Evolutionary conservation across 2,329 filamentous ascomycete genomes (phyloP).

Genomic region (Ophiocordyceps sinensis): DNA sequence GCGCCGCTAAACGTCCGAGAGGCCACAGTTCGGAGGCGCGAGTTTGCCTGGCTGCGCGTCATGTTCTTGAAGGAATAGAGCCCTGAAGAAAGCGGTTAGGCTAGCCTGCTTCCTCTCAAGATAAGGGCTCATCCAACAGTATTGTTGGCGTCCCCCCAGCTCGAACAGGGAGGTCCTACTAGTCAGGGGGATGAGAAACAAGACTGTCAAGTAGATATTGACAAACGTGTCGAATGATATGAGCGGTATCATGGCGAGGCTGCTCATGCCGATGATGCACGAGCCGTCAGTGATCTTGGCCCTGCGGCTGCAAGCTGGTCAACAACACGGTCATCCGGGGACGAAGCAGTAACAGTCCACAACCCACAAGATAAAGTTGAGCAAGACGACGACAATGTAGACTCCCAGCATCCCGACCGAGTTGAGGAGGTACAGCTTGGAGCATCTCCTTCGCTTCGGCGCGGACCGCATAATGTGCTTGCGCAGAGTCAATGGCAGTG

Average conservation of each 20-base stretch:
- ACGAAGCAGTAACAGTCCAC: neutral
- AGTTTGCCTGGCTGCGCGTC: conserved; percentile 23
- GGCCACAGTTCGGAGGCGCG: conserved; percentile 34
- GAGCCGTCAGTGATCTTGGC: conserved; percentile 36
- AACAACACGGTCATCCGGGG: neutral
- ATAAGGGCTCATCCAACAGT: neutral
- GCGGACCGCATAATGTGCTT: conserved; percentile 43
- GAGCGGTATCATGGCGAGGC: conserved; percentile 42
- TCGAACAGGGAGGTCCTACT: conserved; percentile 20
- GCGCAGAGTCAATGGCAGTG: conserved; percentile 2
- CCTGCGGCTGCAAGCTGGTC: conserved; percentile 30
- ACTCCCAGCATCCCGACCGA: conserved; percentile 38
- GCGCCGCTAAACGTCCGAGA: conserved; percentile 45
- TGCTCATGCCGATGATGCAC: conserved; percentile 49
- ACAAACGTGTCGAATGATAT: conserved; percentile 46
- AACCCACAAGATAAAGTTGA: conserved; percentile 48
- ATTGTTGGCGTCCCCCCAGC: neutral
- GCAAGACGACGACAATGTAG: conserved; percentile 31
- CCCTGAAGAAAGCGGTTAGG: conserved; percentile 18
- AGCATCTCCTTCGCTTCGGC: conserved; percentile 34
- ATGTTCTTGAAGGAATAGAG: conserved; percentile 39
- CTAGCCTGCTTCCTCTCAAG: neutral
- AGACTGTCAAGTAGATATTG: conserved; percentile 46
- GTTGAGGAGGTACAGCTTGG: conserved; percentile 47
- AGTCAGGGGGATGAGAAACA: conserved; percentile 48